Evolutionary conservation across 2,329 filamentous ascomycete species (phyloP).

Genomic region (Paecilomyces sp.): DNA sequence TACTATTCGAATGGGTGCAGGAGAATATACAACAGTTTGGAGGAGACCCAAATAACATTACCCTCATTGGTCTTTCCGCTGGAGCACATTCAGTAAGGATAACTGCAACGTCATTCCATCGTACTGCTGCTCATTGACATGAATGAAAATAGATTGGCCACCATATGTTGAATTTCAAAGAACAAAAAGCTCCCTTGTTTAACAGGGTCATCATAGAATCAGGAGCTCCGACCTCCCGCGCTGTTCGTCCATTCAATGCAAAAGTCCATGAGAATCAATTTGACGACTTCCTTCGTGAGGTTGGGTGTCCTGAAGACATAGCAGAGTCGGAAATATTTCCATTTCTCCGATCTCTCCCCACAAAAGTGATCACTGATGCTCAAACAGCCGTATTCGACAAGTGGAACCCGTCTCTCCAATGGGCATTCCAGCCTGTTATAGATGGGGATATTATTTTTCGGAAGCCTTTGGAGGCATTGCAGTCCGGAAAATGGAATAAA

Average conservation of each 20-base stretch:
- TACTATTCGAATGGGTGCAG: slow-evolving; percentile 17
- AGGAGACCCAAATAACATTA: slow-evolving; percentile 17
- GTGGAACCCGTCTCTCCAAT: slow-evolving; percentile 41
- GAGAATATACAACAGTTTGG: neutral
- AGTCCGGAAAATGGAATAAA: slow-evolving; percentile 44
- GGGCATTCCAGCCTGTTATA: slow-evolving; percentile 63
- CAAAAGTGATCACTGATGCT: slow-evolving; percentile 28
- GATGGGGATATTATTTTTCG: slow-evolving; percentile 54
- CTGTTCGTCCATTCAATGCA: slow-evolving; percentile 35
- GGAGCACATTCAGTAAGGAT: slow-evolving; percentile 10
- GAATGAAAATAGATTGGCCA: slow-evolving; percentile 52
- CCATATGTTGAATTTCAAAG: slow-evolving; percentile 50
- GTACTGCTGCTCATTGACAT: slow-evolving; percentile 35
- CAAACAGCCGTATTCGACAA: slow-evolving; percentile 38
- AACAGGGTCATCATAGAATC: slow-evolving; percentile 43
- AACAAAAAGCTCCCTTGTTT: slow-evolving; percentile 28
- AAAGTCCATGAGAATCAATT: slow-evolving; percentile 41
- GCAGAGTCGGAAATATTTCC: slow-evolving; percentile 27
- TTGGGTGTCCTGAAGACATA: slow-evolving; percentile 22
- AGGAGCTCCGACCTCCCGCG: slow-evolving; percentile 41
- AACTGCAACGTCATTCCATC: neutral
- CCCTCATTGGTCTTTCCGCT: slow-evolving; percentile 33
- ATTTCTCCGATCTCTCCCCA: slow-evolving; percentile 36
- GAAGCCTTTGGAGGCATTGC: slow-evolving; percentile 55
- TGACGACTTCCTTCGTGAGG: slow-evolving; percentile 30